Conservation (phyloP, 2,329 filamentous ascomycete genomes). For the Cladosporium sp. region DNA sequence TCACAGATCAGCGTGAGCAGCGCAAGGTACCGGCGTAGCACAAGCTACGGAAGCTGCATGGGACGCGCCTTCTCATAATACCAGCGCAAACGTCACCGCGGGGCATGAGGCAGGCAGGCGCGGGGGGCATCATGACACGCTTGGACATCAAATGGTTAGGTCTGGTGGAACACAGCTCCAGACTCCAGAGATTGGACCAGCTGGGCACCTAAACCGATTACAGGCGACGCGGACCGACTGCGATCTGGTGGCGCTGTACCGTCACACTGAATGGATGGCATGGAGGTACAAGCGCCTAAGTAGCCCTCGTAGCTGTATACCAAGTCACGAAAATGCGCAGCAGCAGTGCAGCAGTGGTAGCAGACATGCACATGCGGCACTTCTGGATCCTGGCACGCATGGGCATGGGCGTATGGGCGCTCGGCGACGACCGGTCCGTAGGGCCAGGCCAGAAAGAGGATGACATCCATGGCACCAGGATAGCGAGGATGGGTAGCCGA, state of each 20-base stretch:
- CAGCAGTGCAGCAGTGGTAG: not conserved
- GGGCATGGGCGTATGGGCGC: not conserved
- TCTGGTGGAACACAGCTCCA: not conserved
- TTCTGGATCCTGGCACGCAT: not conserved
- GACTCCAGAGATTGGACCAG: not conserved
- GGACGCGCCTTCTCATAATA: too few species aligned
- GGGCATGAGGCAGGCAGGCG: too few species aligned
- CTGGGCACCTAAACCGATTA: not conserved
- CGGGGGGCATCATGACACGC: not conserved
- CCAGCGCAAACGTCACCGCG: not conserved
- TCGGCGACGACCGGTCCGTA: not conserved
- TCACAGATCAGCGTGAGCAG: conserved; percentile 3
- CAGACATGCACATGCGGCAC: conserved; percentile 4
- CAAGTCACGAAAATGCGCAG: not conserved
- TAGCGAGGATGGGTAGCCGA: not conserved
- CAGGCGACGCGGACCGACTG: not conserved
- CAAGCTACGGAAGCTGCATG: too few species aligned
- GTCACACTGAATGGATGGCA: not conserved
- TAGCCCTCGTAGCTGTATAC: not conserved
- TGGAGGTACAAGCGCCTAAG: not conserved
- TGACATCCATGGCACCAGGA: not conserved
- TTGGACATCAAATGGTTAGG: not conserved
- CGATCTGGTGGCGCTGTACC: not conserved
- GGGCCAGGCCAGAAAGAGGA: not conserved
- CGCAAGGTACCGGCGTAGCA: not conserved